Percentiles rank a stretch among this genome's conserved stretches.
Conservation (phyloP, 345 rosid species). For the Eucalyptus regnans region DNA sequence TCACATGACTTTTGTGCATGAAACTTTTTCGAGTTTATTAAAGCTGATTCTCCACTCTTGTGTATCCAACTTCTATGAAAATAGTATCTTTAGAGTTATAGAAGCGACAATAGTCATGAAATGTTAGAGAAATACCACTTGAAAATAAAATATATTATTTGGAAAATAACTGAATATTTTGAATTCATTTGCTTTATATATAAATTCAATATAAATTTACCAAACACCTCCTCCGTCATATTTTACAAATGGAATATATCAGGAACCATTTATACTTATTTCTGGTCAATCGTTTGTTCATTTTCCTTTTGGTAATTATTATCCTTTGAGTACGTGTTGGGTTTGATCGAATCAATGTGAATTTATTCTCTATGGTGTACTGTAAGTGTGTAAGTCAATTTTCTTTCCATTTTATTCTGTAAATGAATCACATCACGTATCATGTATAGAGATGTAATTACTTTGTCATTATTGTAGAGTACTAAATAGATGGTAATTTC, state of each 20-base stretch:
- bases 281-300: not conserved
- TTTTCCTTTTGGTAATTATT: not conserved
- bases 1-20: not conserved
- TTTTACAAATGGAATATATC: not conserved
- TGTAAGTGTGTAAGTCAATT: not conserved
- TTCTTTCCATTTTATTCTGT: not conserved
- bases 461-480: not conserved
- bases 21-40: not conserved
- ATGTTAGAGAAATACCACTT: not conserved
- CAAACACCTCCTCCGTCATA: not conserved
- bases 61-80: not conserved
- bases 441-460: not conserved
- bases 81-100: not conserved
- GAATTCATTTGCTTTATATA: not conserved
- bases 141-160: not conserved
- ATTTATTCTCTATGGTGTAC: not conserved
- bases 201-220: not conserved
- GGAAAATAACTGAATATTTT: not conserved
- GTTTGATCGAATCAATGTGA: not conserved
- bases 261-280: not conserved
- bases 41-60: not conserved
- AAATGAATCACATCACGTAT: not conserved
- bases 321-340: not conserved
- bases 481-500: not conserved
- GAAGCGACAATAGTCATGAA: too few species aligned